Percentiles rank a stretch among this genome's conserved stretches.
phyloP scores from a whole-genome alignment of 768 basidiomycete genomes.

The Amylocystis lapponica region DNA sequence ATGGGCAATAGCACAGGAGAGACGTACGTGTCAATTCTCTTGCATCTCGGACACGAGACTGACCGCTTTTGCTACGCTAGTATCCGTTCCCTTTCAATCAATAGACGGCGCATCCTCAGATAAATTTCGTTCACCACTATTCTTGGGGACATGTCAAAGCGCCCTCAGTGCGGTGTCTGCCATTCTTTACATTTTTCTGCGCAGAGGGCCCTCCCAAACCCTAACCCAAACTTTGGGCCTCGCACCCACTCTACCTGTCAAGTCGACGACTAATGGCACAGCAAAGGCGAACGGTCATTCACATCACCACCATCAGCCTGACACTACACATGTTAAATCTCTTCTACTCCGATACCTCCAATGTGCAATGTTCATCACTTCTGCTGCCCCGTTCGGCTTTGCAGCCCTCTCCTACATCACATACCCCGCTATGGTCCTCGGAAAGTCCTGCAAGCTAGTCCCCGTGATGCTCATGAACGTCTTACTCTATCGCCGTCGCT shows the following conservation, averaged over 20 bases:
- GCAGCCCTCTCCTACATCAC: constrained; percentile 92
- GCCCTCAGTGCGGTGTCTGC: constrained; percentile 72
- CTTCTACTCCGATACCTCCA: constrained; percentile 77
- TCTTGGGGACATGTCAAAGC: constrained; percentile 84
- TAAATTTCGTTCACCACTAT: constrained; percentile 81
- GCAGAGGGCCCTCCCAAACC: constrained; percentile 49
- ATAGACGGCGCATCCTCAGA: constrained; percentile 55
- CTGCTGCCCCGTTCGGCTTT: constrained; percentile 94
- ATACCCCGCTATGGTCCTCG: constrained; percentile 98
- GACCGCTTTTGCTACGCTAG: constrained; percentile 29
- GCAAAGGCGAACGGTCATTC: constrained; percentile 19
- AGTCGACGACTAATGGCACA: constrained; percentile 15
- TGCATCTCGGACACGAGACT: constrained; percentile 2
- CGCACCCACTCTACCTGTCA: constrained; percentile 25
- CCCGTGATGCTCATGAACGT: constrained; percentile 99
- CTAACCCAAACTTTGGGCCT: constrained; percentile 60
- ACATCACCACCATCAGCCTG: constrained; percentile 26
- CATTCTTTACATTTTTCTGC: constrained; percentile 64
- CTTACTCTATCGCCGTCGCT: constrained; percentile 86
- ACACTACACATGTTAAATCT: constrained; percentile 30
- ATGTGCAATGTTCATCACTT: constrained; percentile 81
- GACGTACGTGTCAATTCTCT: constrained; percentile 46
- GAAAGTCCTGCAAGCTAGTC: constrained; percentile 98
- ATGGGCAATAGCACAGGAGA: constrained; percentile 93
- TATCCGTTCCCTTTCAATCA: constrained; percentile 79